Base-by-base conservation (phyloP, 1,284 basidiomycete species). In the Schizopora paradoxa region DNA sequence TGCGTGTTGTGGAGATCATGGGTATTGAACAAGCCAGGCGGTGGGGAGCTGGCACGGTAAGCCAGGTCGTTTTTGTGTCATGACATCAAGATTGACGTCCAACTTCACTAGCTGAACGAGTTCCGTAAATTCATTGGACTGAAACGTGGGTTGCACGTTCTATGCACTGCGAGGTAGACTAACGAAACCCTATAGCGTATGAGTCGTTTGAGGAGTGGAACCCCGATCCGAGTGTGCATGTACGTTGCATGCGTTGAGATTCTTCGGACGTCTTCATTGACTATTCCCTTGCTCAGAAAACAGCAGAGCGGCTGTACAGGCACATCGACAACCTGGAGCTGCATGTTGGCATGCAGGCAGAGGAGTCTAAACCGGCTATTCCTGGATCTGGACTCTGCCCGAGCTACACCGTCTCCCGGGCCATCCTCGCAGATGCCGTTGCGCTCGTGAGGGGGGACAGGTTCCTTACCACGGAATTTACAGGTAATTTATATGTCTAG, bases 331-430 rank as follows among this genome's bases (percentile, higher is more conserved):
- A 86, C 54, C 69, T 90, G 18, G 86, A 90, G 60, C 73, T 90
- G 16, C 74, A 90, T 57, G 81, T 79, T 21, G 83, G 85, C n/a
- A 61, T 86, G 45, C 82, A 85, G 66, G 84, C 86, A 4, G 87
- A 91, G 60, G 73, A 90, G 60, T 58, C 81, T 7, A 91, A 91
- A 58, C 59, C 64, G 10, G 75, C 79, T 14, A 74, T 77, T 33
- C 75, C 79, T 6, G 87, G 87, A n/a, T 83, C 86, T 6, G 91
- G 91, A 8, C 61, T 90, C 3, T 89, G 86, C 61, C 86, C 88
- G n/a, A 88, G 89, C 18, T 91, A 82, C 67, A 91, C 90, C 6
- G 86, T 91, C 56, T 88, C 86, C 5, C 74, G 91, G 27, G 84
- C 86, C 16, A 93, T 93, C 54, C 69, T 93, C 13, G 74, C 83